These are phyloP conservation scores for Boletus pseudopeckii DNA, from an alignment of 768 basidiomycete genomes.

Conservation along the genomic window DNA sequence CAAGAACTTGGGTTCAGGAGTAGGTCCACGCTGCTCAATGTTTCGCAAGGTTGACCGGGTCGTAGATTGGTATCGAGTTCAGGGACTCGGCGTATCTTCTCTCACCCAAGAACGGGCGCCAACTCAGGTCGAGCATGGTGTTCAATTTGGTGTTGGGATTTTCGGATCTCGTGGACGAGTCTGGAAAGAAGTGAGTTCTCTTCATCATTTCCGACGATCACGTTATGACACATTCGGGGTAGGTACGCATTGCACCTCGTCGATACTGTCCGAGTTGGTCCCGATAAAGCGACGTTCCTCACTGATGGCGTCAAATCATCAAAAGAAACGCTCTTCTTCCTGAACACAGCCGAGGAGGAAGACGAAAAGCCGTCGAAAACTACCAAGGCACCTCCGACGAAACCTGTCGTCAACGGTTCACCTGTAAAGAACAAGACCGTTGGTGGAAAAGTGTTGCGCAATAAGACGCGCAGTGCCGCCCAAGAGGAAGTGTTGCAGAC, in stretches of 20 bases:
- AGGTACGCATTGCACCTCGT: constrained; percentile 87
- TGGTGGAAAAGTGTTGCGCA: constrained; percentile 82
- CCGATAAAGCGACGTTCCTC: constrained; percentile 61
- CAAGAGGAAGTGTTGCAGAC: constrained; percentile 83
- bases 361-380: constrained; percentile 56
- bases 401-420: constrained; percentile 57
- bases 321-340: constrained; percentile 87
- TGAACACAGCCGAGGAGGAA: constrained; percentile 55
- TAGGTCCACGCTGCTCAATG: constrained; percentile 36
- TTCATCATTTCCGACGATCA: not conserved
- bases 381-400: constrained; percentile 48
- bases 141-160: constrained; percentile 85
- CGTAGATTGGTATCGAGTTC: constrained; percentile 94
- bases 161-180: constrained; percentile 71
- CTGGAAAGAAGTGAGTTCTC: constrained; percentile 66
- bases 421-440: constrained; percentile 72
- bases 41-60: not conserved
- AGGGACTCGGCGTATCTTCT: constrained; percentile 84
- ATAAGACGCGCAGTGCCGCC: constrained; percentile 84
- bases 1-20: constrained; percentile 89
- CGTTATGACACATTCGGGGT: not conserved
- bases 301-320: constrained; percentile 82
- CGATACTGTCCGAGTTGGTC: constrained; percentile 81
- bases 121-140: constrained; percentile 76
- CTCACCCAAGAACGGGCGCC: constrained; percentile 72